A percentile compares a stretch with the other conserved stretches of the same genome.
Evolutionary conservation across 495 filamentous ascomycete species (phyloP).

Genomic region (Bacidia gigantensis): DNA sequence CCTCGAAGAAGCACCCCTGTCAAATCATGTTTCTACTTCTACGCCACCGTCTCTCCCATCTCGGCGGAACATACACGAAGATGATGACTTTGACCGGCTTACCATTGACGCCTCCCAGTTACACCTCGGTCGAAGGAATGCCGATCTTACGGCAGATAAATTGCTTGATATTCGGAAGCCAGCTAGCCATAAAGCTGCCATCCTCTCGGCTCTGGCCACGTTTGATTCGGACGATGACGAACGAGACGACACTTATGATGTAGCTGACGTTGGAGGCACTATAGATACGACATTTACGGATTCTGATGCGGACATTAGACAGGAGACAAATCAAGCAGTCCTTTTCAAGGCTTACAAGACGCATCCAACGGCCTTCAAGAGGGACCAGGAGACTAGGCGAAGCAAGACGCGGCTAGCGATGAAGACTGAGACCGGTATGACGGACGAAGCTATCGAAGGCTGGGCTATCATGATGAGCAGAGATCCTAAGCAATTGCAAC

Average conservation of each 20-base stretch:
- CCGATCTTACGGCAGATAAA: constrained; percentile 47
- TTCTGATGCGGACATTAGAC: constrained; percentile 23
- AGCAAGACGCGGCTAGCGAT: constrained; percentile 46
- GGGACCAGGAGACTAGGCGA: constrained; percentile 54
- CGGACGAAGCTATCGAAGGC: constrained; percentile 87
- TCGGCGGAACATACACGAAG: constrained; percentile 60
- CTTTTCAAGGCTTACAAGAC: constrained; percentile 57
- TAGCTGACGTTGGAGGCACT: constrained; percentile 77
- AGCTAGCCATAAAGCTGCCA: constrained; percentile 66
- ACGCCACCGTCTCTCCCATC: constrained; percentile 21
- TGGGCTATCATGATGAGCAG: constrained; percentile 76
- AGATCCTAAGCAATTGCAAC: constrained; percentile 49
- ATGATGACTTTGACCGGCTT: constrained; percentile 70
- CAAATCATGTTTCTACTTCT: constrained; percentile 31
- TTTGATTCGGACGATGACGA: constrained; percentile 96
- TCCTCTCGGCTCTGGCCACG: constrained; percentile 75
- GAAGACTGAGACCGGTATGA: constrained; percentile 69
- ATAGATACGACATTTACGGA: constrained; percentile 43
- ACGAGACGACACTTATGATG: constrained; percentile 92
- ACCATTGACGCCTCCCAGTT: constrained; percentile 44
- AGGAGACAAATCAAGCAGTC: constrained; percentile 27
- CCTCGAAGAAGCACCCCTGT: constrained; percentile 26
- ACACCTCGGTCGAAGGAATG: constrained; percentile 57
- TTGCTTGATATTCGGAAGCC: constrained; percentile 39
- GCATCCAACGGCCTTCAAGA: constrained; percentile 47